A percentile compares a stretch with the other conserved stretches of the same genome.
phyloP scores from a whole-genome alignment of 805 yeast genomes.

The Cyberlindnera mycetangii region DNA sequence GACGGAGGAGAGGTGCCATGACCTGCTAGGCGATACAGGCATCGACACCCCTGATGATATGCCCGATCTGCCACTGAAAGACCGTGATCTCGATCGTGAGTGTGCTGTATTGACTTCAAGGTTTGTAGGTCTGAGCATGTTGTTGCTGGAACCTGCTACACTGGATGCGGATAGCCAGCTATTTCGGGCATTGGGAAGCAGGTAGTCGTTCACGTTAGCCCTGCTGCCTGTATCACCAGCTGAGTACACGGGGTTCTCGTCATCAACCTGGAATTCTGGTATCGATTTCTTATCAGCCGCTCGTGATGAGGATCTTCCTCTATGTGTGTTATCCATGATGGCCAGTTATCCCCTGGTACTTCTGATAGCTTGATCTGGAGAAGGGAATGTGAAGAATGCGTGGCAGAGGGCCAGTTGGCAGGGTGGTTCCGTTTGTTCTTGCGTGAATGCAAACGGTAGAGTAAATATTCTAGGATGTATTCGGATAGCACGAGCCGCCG shows the following conservation, averaged over 20 bases:
- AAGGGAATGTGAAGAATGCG: neutral
- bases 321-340: neutral
- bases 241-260: neutral
- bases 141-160: neutral
- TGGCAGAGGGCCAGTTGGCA: neutral
- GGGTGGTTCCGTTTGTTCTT: neutral
- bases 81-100: slow-evolving; percentile 6
- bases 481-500: neutral
- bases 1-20: neutral
- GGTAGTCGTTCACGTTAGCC: neutral
- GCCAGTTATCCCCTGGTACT: neutral
- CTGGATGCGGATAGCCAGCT: neutral
- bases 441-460: neutral
- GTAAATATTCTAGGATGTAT: neutral
- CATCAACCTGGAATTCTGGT: slow-evolving; percentile 3
- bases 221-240: neutral
- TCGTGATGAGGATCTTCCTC: neutral
- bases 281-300: neutral
- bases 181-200: neutral
- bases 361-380: neutral
- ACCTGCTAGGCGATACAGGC: slow-evolving; percentile 1
- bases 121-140: neutral
- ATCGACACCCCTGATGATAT: neutral
- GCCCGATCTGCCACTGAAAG: neutral
- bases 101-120: neutral